Conservation (phyloP, 805 yeast species). For the Lipomyces japonicus region DNA sequence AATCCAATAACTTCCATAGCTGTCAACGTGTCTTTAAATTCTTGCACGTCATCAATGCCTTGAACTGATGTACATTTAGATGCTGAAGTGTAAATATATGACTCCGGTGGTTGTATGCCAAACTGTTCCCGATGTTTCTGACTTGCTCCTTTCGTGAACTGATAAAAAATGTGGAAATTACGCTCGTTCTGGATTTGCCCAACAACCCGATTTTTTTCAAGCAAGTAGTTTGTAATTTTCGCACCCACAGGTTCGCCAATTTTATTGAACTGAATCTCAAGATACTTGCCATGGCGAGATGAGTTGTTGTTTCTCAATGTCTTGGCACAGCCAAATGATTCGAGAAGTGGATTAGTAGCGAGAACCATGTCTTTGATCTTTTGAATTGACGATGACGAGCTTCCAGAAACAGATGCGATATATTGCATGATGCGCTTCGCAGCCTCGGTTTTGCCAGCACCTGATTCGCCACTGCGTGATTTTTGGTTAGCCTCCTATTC, state of each 20-base stretch:
- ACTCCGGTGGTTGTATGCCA: slow-evolving; percentile 93
- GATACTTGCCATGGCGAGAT: slow-evolving; percentile 88
- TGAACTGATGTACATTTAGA: slow-evolving; percentile 83
- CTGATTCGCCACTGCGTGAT: slow-evolving; percentile 91
- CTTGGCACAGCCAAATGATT: slow-evolving; percentile 91
- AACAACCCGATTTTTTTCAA: slow-evolving; percentile 97
- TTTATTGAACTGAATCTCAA: slow-evolving; percentile 81
- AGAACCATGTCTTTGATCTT: slow-evolving; percentile 94
- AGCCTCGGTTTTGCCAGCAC: slow-evolving; percentile 98
- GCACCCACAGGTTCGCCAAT: slow-evolving; percentile 90
- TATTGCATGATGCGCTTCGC: slow-evolving; percentile 93
- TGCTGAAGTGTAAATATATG: slow-evolving; percentile 81
- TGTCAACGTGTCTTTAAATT: slow-evolving; percentile 70
- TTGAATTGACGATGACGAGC: slow-evolving; percentile 61
- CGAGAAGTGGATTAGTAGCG: slow-evolving; percentile 91
- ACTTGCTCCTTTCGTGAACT: slow-evolving; percentile 86
- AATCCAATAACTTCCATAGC: slow-evolving; percentile 91
- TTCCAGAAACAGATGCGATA: slow-evolving; percentile 76
- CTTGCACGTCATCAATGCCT: slow-evolving; percentile 77
- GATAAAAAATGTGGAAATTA: slow-evolving; percentile 95
- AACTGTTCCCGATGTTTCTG: slow-evolving; percentile 74
- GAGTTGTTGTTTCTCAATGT: slow-evolving; percentile 85
- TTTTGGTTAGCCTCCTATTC: neutral
- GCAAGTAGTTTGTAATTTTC: slow-evolving; percentile 86
- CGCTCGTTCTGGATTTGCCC: slow-evolving; percentile 88